Evolutionary conservation across 2,329 filamentous ascomycete genomes (phyloP).

Genomic region (Ciborinia camelliae): DNA sequence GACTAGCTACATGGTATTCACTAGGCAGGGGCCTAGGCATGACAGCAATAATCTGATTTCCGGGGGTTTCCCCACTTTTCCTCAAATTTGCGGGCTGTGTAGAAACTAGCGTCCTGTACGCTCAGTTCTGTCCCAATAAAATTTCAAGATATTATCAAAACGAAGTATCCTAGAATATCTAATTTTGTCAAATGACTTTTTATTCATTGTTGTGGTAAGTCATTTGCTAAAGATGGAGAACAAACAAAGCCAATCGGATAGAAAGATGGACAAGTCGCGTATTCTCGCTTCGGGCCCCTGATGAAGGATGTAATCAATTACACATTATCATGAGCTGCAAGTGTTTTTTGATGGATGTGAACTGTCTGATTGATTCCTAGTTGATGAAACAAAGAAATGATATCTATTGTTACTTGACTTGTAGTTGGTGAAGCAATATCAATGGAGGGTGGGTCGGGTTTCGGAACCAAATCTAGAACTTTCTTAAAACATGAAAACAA

Average conservation of each 20-base stretch:
- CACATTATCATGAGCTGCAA: background rate
- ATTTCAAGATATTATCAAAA: background rate
- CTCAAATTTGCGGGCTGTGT: background rate
- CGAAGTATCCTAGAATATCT: background rate
- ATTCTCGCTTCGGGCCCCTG: background rate
- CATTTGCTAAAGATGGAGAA: background rate
- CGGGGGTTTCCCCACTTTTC: background rate
- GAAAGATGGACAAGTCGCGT: background rate
- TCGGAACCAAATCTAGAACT: no score
- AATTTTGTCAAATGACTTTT: accelerated
- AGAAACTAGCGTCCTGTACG: background rate
- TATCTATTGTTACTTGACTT: background rate
- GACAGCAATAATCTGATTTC: background rate
- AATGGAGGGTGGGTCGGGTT: no score
- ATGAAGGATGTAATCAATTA: background rate
- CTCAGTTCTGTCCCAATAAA: background rate
- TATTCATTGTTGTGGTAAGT: background rate
- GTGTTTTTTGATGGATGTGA: no score
- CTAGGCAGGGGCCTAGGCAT: no score
- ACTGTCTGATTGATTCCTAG: no score
- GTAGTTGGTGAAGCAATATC: background rate
- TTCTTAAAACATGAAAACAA: no score
- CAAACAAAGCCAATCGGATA: background rate
- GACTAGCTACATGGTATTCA: no score
- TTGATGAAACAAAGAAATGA: background rate